Evolutionary conservation across 305 asterid genomes (phyloP).

Genomic region (Fraxinus angustifolia): DNA sequence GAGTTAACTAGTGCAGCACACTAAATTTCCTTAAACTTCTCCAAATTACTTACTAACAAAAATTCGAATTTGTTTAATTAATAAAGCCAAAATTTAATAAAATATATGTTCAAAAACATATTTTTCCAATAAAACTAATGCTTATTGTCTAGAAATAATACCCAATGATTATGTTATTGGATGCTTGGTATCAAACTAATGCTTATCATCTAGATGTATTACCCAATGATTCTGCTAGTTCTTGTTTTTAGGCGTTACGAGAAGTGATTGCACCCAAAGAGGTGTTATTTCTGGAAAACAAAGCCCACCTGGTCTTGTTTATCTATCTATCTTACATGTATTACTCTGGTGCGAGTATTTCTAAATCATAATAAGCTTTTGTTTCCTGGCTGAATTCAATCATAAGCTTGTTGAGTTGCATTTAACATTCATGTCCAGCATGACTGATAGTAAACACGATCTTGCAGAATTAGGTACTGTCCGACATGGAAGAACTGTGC

Average conservation of each 20-base stretch:
- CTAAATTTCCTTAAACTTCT: neutral
- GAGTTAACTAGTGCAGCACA: neutral
- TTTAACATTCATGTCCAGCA: conserved; percentile 6
- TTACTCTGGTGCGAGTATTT: neutral
- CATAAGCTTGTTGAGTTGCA: neutral
- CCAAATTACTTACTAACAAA: neutral
- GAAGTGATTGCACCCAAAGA: neutral
- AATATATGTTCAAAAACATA: neutral
- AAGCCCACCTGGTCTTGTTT: neutral
- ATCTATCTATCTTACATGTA: neutral
- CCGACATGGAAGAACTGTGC: conserved; percentile 46
- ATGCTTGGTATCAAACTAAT: neutral
- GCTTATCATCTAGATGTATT: neutral
- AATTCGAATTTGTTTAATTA: neutral
- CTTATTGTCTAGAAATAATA: neutral
- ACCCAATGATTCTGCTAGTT: neutral
- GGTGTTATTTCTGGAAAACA: neutral
- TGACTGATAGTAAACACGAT: conserved; percentile 10
- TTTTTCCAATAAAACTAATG: neutral
- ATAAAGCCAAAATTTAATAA: neutral
- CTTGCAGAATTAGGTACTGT: conserved; percentile 58
- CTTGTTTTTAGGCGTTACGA: neutral
- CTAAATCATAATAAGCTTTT: neutral
- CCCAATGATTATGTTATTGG: neutral
- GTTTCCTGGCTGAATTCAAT: neutral